Base-by-base conservation (phyloP, 768 basidiomycete genomes). In the Auriculariales sp. region DNA sequence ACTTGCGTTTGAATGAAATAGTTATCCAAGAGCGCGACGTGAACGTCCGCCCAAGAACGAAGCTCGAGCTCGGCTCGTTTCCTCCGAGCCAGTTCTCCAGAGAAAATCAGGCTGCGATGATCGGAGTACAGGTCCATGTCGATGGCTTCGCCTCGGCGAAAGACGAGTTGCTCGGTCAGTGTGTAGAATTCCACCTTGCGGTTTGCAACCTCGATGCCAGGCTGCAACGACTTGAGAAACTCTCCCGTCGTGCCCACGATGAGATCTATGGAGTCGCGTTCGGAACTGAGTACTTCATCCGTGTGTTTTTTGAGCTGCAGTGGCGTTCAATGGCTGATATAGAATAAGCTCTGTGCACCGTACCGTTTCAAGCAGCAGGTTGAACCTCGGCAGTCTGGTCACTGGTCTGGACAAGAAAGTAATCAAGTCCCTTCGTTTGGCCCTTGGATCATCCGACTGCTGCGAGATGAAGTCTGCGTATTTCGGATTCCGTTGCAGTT, bases 151-250 rank as follows among this genome's bases (percentile, higher is more conserved):
- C 84, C 89, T 54, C 73, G 79, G 58, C 78, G 78, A 57, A 78
- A 87, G 11, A 77, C 63, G 46, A 94, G 60, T 56, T 74, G 81
- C 65, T 93, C 87, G 55, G 78, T 79, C 2, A 93, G 66, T 48
- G 70, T 78, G 81, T 83, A 87, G 52, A 89, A 81, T 59, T 89
- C 90, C 55, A 92, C 90, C 61, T 90, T 90, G 54, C 78, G 74
- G 60, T 93, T 90, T 1, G 91, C 87, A n/a, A 81, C 85, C 52
- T 79, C 85, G 52, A 94, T 92, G 3, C 91, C 91, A 1, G 89
- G 89, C 58, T 93, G 82, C 0, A 87, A 87, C 54, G 81, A 81
- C 69, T 85, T 89, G 52, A 94, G 72, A 53, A 79, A 81, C 42
- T 80, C 75, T 28, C 71, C 76, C 49, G 93, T 57, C 2, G 91